Evolutionary conservation across 345 rosid species (phyloP), one percentile per base, ranked within the genome.

Genomic region (Cochlearia excelsa): DNA sequence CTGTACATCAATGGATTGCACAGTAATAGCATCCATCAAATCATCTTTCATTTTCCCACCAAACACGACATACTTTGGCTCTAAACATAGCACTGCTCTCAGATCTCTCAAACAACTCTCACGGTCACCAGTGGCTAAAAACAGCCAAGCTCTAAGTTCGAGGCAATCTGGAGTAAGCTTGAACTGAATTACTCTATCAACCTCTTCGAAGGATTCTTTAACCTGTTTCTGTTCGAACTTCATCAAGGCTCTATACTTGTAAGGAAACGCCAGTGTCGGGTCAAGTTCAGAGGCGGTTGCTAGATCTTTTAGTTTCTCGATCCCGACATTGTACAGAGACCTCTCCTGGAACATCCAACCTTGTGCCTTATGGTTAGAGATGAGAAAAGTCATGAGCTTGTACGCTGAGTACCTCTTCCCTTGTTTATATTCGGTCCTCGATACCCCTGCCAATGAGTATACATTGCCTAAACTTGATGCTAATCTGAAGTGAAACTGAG

Each of bases 281-380:
- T 92, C 98, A 73, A 92, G 71, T 70, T 85, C 86, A 30, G 95
- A 80, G 42, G 98, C 94, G 54, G 74, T 59, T 41, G 76, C 78
- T 69, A 79, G 65, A 77, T 92, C 97, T 28, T 51, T 63, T 7
- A 81, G 71, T 71, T 86, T 92, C 61, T 82, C 86, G 47, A 45
- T 67, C 26, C 83, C 91, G 23, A 79, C 57, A 38, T 78, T 80
- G 67, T 84, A 92, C 34, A 88, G 67, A 49, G 94, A 82, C 65
- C 91, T 70, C 73, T 92, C 98, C 59, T 92, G 98, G 70, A 78
- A 88, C 94, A 92, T 92, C 98, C 98, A 92, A n/a, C 95, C 98
- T 47, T 67, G 73, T 59, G 88, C 78, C 61, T 79, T 77, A 74
- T 82, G 66, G 58, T 80, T 74, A 3, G 81, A 70, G 61, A 92